Base-by-base conservation (phyloP, 331 rosid species). In the Cydonia oblonga region DNA sequence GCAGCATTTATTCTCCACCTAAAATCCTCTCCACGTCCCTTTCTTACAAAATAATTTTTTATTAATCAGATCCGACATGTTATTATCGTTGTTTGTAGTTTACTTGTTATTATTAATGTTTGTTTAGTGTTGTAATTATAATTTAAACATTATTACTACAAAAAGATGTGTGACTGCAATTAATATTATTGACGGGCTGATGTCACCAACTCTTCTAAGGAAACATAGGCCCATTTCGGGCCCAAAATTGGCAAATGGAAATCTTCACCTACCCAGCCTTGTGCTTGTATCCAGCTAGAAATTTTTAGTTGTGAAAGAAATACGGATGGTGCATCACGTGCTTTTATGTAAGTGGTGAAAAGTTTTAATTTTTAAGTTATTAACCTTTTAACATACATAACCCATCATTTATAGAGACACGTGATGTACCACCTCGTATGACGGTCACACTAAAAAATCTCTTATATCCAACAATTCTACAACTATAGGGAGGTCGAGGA, bases 1-100 rank as follows among this genome's bases (percentile, higher is more conserved):
- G 46, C 38, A 38, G 38, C 73, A 57, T 51, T 75, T 75, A 66
- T 75, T 80, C 70, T 40, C 58, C 44, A 33, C 75, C 71, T 26
- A 26, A 76, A 46, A 75, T 80, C 28, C 79, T 22, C 64, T 60
- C 76, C 38, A 12, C 24, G 62, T 53, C 16, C 24, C 58, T 60
- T 69, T 19, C 19, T 51, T 9, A 5, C 9, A 57, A 15, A 29
- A 20, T 64, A 59, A 59, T 51, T 28, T 29, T 11, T 63, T 1
- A 22, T 3, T 15, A 61, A n/a, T 20, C 28, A 56, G 28, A 12
- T 61, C 40, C 24, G 5, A 16, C 42, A 28, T 62, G 66, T 22
- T 28, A 28, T 29, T 62, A 62, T 25, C 11, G 8, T 62, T 7
- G 40, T 29, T 62, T 62, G 32, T 59, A 5, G 20, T 59, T 59